phyloP scores from a whole-genome alignment of 257 asterid genomes.

The Oldenlandia corymbosa region DNA sequence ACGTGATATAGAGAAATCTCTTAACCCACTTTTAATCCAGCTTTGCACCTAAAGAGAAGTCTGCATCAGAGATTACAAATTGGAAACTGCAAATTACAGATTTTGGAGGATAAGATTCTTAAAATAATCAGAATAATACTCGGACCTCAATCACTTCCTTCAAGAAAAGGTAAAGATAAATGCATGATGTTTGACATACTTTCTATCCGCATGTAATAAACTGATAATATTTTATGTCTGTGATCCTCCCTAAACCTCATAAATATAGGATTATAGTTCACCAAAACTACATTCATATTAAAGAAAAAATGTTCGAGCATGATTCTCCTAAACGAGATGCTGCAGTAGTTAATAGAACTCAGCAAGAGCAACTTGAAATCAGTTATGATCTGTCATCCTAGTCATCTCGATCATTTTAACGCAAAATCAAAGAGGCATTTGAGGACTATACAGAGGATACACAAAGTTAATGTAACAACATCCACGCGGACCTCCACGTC shows the following conservation, averaged over 20 bases:
- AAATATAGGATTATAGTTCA: neutral
- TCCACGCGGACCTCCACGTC: too few relatives aligned
- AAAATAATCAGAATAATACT: neutral
- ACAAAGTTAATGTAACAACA: neutral
- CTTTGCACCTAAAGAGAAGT: slow-evolving; percentile 69
- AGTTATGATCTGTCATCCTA: neutral
- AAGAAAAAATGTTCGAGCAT: neutral
- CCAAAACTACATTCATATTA: neutral
- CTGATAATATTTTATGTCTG: neutral
- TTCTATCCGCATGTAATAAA: neutral
- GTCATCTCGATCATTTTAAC: neutral
- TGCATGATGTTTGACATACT: neutral
- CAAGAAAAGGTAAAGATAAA: neutral
- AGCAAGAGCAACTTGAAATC: neutral
- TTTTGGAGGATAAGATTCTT: slow-evolving; percentile 1
- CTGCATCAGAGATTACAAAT: slow-evolving; percentile 15
- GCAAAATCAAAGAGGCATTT: neutral
- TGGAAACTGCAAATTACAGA: neutral
- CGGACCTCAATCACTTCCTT: neutral
- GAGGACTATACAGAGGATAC: neutral
- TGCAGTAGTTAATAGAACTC: too few relatives aligned
- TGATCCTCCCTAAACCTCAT: neutral
- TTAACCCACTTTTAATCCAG: slow-evolving; percentile 88
- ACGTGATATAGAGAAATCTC: slow-evolving; percentile 93
- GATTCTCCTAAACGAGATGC: too few relatives aligned